phyloP scores from a whole-genome alignment of 2,329 filamentous ascomycete species.

The Aspergillus uvarum region DNA sequence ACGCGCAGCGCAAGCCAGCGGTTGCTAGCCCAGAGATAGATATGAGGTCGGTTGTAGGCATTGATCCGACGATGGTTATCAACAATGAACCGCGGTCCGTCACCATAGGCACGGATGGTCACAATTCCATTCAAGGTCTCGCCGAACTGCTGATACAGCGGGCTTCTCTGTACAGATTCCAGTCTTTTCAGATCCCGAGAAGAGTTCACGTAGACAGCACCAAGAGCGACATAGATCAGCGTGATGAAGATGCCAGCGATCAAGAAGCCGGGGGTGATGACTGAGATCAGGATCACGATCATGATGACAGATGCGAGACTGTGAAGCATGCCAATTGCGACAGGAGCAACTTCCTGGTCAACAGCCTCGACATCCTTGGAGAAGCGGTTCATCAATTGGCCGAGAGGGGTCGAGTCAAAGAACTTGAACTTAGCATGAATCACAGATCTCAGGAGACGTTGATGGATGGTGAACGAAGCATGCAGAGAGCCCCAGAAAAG shows the following conservation, averaged over 20 bases:
- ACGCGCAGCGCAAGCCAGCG: conserved; percentile 94
- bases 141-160: conserved; percentile 95
- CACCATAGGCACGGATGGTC: conserved; percentile 93
- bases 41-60: conserved; percentile 86
- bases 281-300: conserved; percentile 81
- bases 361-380: conserved; percentile 95
- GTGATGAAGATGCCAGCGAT: conserved; percentile 84
- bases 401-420: conserved; percentile 93
- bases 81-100: conserved; percentile 87
- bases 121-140: conserved; percentile 94
- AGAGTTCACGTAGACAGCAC: conserved; percentile 82
- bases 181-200: conserved; percentile 95
- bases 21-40: conserved; percentile 95
- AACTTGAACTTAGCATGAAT: conserved; percentile 94
- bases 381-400: conserved; percentile 97
- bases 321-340: conserved; percentile 75
- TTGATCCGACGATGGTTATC: conserved; percentile 90
- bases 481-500: conserved; percentile 89
- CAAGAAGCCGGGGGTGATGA: conserved; percentile 87
- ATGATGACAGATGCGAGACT: conserved; percentile 71
- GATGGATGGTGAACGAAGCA: conserved; percentile 82
- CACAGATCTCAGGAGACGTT: conserved; percentile 72
- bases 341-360: conserved; percentile 91
- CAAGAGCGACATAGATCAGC: conserved; percentile 76
- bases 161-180: conserved; percentile 90